phyloP scores from a whole-genome alignment of 139 green algal genomes.

The Micractinium conductrix region DNA sequence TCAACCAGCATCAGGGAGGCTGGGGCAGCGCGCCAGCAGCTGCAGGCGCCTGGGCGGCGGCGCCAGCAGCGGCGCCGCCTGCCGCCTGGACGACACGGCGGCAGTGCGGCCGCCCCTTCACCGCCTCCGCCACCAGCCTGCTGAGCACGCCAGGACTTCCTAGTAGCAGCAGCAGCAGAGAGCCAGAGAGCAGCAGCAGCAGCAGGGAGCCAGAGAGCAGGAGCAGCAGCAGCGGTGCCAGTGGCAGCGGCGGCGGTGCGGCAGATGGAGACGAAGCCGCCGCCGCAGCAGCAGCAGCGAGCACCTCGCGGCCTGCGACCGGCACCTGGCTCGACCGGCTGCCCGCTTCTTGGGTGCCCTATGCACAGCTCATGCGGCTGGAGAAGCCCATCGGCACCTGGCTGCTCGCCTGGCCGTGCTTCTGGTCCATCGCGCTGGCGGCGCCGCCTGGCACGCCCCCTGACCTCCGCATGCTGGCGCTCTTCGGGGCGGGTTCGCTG shows the following conservation, averaged over 20 bases:
- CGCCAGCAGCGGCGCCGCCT: background rate
- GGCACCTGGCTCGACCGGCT: slow-evolving; percentile 18
- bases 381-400: slow-evolving; percentile 94
- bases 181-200: background rate
- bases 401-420: slow-evolving; percentile 92
- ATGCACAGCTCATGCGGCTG: slow-evolving; percentile 87
- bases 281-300: background rate
- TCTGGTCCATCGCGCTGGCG: slow-evolving; percentile 95
- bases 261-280: background rate
- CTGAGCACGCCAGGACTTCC: no score
- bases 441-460: slow-evolving; percentile 75
- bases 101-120: background rate
- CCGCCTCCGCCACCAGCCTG: background rate
- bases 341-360: slow-evolving; percentile 63
- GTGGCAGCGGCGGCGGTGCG: background rate
- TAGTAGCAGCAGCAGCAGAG: background rate
- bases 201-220: background rate
- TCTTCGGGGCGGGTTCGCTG: slow-evolving; percentile 89
- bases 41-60: background rate
- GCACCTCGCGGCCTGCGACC: background rate
- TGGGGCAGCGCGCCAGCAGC: background rate
- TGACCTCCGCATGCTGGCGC: slow-evolving; percentile 69
- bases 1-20: background rate
- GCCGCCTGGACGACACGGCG: background rate
- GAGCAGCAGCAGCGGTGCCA: background rate